Evolutionary conservation across 169 alveolate species (phyloP).

Genomic region (Plasmodium vivax): DNA sequence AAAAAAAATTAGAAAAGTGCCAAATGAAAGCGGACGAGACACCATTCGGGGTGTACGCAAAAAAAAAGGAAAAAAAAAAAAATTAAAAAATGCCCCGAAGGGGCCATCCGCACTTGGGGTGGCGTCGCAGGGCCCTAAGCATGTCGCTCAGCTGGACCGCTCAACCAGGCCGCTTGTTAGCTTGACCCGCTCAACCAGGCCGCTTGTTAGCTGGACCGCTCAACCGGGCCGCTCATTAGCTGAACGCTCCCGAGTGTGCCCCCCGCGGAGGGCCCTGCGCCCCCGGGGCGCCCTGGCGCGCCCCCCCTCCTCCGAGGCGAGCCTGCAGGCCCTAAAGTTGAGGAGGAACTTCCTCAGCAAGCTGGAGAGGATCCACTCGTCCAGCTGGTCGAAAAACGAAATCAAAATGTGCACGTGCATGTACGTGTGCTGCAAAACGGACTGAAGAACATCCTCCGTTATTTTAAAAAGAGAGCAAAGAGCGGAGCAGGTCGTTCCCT

Average conservation of each 20-base stretch:
- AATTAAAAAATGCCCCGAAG: background rate
- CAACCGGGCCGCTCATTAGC: background rate
- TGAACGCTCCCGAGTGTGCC: background rate
- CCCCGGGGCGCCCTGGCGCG: background rate
- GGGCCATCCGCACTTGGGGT: background rate
- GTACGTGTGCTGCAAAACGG: constrained; percentile 40
- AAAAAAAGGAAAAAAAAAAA: background rate
- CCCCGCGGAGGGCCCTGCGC: background rate
- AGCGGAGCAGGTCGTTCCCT: background rate
- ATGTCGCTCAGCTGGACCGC: background rate
- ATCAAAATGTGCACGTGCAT: constrained; percentile 42
- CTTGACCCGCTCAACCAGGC: too few species aligned
- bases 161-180: too few species aligned
- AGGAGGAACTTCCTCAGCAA: constrained; percentile 28
- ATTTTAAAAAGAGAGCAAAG: constrained; percentile 35
- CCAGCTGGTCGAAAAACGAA: constrained; percentile 27
- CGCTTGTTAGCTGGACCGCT: too few species aligned
- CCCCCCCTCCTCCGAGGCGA: background rate
- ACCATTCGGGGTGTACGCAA: background rate
- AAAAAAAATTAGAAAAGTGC: background rate
- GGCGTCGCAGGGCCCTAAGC: background rate
- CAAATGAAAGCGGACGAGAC: background rate
- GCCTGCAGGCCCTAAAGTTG: background rate
- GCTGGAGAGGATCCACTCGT: constrained; percentile 44
- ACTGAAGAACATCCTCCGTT: constrained; percentile 29